These are phyloP conservation scores for Malus asiatica DNA, from an alignment of 306 rosid species.

Conservation along the genomic window DNA sequence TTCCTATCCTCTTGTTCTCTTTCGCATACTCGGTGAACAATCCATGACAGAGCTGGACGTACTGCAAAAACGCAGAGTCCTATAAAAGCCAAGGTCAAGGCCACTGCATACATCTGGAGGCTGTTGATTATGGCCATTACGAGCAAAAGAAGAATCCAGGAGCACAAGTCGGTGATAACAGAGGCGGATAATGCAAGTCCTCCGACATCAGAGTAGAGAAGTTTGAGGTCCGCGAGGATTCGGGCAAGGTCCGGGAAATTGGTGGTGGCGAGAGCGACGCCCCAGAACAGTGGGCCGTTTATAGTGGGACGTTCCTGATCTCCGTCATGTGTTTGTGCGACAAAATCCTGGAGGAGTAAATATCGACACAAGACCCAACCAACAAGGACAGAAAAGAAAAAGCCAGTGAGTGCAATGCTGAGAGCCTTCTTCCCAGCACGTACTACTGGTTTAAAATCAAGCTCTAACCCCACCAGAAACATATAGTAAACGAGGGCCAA, in stretches of 20 bases:
- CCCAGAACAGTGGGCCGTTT: slow-evolving; percentile 34
- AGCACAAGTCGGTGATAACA: slow-evolving; percentile 22
- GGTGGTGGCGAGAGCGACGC: slow-evolving; percentile 32
- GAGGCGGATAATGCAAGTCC: slow-evolving; percentile 32
- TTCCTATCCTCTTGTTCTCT: background rate
- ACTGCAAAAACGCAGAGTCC: slow-evolving; percentile 3
- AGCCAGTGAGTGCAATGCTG: slow-evolving; percentile 24
- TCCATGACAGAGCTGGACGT: slow-evolving; percentile 29
- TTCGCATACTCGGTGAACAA: background rate
- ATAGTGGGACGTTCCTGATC: background rate
- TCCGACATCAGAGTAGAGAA: slow-evolving; percentile 31
- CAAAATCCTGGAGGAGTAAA: background rate
- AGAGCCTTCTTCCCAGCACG: slow-evolving; percentile 29
- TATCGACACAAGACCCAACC: slow-evolving; percentile 24
- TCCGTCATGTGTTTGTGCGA: background rate
- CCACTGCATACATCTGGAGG: background rate
- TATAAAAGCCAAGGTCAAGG: slow-evolving; percentile 3
- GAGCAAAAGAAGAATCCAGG: slow-evolving; percentile 26
- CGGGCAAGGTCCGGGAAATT: slow-evolving; percentile 35
- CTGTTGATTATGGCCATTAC: slow-evolving; percentile 11
- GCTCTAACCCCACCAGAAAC: slow-evolving; percentile 37
- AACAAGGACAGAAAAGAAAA: slow-evolving; percentile 14
- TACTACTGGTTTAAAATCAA: slow-evolving; percentile 23
- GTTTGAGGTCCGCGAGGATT: slow-evolving; percentile 33
- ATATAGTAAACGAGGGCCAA: slow-evolving; percentile 30